phyloP scores from a whole-genome alignment of 306 rosid species.

The Gillenia trifoliata region DNA sequence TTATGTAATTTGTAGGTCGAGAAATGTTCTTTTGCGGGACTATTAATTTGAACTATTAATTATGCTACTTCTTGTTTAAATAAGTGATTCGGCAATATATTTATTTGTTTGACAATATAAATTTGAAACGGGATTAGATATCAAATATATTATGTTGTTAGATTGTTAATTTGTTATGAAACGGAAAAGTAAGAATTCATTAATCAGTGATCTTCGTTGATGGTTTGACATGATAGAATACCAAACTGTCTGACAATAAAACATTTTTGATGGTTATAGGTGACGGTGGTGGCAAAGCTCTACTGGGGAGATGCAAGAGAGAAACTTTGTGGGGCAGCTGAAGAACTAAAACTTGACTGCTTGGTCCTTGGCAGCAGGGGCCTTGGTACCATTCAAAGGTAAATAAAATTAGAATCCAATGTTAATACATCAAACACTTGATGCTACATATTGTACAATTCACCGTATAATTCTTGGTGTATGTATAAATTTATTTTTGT shows the following conservation, averaged over 20 bases:
- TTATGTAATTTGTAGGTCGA: no score
- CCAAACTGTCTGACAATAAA: neutral
- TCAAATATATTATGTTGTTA: neutral
- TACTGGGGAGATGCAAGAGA: conserved; percentile 92
- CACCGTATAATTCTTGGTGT: neutral
- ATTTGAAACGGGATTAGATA: neutral
- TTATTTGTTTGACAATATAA: no score
- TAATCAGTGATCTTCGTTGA: neutral
- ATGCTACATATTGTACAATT: neutral
- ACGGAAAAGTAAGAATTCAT: neutral
- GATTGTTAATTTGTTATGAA: neutral
- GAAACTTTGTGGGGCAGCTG: conserved; percentile 52
- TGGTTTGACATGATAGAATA: neutral
- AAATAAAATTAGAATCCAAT: neutral
- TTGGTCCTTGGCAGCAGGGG: conserved; percentile 83
- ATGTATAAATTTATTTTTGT: neutral
- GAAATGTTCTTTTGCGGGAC: no score
- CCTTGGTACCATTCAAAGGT: conserved; percentile 57
- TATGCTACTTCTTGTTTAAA: neutral
- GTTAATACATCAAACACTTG: neutral
- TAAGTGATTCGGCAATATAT: neutral
- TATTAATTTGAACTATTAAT: neutral
- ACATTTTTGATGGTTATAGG: conserved; percentile 25
- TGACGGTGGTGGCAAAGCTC: conserved; percentile 46
- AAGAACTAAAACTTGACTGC: conserved; percentile 68